Evolutionary conservation across 768 basidiomycete genomes (phyloP).

Genomic region (Asterophora lycoperdoides): DNA sequence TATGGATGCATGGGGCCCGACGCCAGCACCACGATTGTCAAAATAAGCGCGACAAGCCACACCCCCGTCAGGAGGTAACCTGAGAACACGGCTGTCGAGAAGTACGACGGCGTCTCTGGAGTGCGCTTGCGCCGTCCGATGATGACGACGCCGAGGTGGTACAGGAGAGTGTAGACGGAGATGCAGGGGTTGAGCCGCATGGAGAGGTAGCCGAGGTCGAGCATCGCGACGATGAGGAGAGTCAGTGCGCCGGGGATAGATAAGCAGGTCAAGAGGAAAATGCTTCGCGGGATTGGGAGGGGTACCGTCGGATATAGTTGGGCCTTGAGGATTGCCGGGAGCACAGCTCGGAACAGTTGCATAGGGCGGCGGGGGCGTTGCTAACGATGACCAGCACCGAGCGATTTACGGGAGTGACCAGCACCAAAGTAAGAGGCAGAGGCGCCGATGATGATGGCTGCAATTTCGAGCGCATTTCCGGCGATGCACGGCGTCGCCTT

Average conservation of each 20-base stretch:
- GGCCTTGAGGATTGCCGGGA: constrained; percentile 7
- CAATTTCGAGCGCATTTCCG: background rate
- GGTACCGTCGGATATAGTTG: constrained; percentile 11
- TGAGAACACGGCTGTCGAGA: constrained; percentile 27
- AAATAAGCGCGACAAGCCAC: constrained; percentile 29
- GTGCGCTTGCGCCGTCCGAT: constrained; percentile 23
- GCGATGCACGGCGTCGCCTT: constrained; percentile 1
- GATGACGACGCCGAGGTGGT: constrained; percentile 24
- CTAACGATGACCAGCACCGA: constrained; percentile 28
- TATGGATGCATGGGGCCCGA: constrained; percentile 9
- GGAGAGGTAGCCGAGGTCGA: constrained; percentile 31
- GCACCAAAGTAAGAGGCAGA: constrained; percentile 16
- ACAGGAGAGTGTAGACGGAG: constrained; percentile 27
- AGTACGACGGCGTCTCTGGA: constrained; percentile 27
- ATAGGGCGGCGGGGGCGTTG: constrained; percentile 12
- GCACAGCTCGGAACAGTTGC: constrained; percentile 12
- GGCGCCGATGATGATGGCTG: background rate
- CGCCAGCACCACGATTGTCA: constrained; percentile 24
- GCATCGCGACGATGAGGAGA: constrained; percentile 28
- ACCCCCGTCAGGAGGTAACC: constrained; percentile 26
- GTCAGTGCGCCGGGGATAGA: constrained; percentile 22
- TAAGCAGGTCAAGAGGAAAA: constrained; percentile 25
- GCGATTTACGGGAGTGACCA: constrained; percentile 23
- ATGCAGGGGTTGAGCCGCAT: constrained; percentile 29
- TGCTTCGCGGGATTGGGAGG: constrained; percentile 20